Percentiles rank a stretch among this genome's conserved stretches.
Evolutionary conservation across 73 alveolate genomes (phyloP).

Genomic region (Blepharisma japonicum): DNA sequence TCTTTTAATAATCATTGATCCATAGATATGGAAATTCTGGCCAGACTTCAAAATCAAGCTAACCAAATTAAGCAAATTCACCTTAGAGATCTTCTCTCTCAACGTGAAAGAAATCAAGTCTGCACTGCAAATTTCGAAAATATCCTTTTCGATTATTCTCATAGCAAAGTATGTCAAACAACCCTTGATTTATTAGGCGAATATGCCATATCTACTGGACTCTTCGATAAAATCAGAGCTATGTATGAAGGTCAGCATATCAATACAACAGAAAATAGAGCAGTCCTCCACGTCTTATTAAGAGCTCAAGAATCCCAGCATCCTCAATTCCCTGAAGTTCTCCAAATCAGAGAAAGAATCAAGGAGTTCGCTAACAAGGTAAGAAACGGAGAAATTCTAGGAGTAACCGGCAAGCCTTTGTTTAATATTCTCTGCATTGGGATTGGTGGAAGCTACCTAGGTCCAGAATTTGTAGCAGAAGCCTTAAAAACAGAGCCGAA

Average conservation of each 20-base stretch:
- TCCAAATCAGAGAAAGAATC: conserved; percentile 59
- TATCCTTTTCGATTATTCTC: conserved; percentile 64
- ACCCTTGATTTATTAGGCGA: conserved; percentile 33
- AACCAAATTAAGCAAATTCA: conserved; percentile 22
- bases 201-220: conserved; percentile 47
- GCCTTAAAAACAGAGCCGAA: conserved; percentile 66
- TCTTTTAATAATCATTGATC: background rate
- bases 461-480: conserved; percentile 85
- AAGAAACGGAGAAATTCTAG: conserved; percentile 45
- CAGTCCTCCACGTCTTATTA: conserved; percentile 86
- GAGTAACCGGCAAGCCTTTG: conserved; percentile 58
- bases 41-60: background rate
- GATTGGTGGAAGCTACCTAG: conserved; percentile 92
- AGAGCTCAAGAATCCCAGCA: conserved; percentile 54
- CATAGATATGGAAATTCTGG: conserved; percentile 2
- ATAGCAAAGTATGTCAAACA: conserved; percentile 50
- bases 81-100: conserved; percentile 37
- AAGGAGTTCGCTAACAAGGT: conserved; percentile 49
- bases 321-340: conserved; percentile 52
- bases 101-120: conserved; percentile 33
- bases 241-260: conserved; percentile 66
- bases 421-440: conserved; percentile 74
- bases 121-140: conserved; percentile 29
- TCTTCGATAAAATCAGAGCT: conserved; percentile 47
- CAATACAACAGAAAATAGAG: conserved; percentile 80